Base-by-base conservation (phyloP, 352 stramenopile species). In the Phytophthora pseudosyringae region DNA sequence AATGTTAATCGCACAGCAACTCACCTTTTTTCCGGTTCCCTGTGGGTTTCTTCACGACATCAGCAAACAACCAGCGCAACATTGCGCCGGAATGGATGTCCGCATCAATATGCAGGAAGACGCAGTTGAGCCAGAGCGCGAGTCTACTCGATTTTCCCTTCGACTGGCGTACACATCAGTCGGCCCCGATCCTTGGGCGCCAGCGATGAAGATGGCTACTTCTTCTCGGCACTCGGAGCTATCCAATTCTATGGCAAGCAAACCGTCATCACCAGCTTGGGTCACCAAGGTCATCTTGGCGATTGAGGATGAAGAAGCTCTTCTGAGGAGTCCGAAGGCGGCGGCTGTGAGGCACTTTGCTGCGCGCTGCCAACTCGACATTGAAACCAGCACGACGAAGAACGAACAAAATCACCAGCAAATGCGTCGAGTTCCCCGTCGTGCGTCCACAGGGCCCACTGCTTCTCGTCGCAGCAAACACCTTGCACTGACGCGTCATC, bases 381-480 rank as follows among this genome's bases (percentile, higher is more conserved):
- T 82, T 32, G 63, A 81, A 46, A 56, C 36, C 1, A 80, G 74
- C 21, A 73, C 57, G 4, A 52, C 41, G 0, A 57, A 56, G 10
- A 67, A 83, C 5, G 43, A 62, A 6, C 33, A 71, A 28, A 75
- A 89, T 36, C 71, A 86, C 15, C 49, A 70, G 3, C 40, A 66
- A 28, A 71, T 67, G 39, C 78, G n/a, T n/a, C n/a, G 48, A 64
- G 29, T 65, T 21, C 21, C 21, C 21, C 21, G 21, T 21, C 21
- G 21, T 21, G 21, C 21, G 21, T 21, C 2, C 21, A 21, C 21
- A 21, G 21, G 21, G 21, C 21, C 21, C 2, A 21, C 21, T 21
- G 21, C 21, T 21, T 21, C 21, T 21, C 21, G 21, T 21, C 21
- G 1, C 1, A 21, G 21, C 21, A 21, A 21, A 21, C 21, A 21